Evolutionary conservation across 495 filamentous ascomycete genomes (phyloP), one percentile per base, ranked within the genome.

Genomic region (Xylaria grammica): DNA sequence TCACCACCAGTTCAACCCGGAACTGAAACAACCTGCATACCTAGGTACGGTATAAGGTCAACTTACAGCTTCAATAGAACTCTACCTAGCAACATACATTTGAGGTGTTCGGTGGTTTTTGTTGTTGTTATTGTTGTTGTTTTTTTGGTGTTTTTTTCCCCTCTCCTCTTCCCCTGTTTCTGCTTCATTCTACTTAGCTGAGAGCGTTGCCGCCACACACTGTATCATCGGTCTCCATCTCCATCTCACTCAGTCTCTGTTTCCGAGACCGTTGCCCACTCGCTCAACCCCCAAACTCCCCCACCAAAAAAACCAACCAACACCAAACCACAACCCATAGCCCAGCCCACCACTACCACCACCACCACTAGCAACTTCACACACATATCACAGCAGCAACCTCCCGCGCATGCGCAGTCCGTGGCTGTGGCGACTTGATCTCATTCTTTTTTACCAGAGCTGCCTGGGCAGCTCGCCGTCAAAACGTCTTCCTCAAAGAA

Each of bases 401-500:
- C 13, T 26, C n/a, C 15, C 32, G 40, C 40, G 62, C 62, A 1
- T 38, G 22, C 26, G 45, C 62, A 58, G 44, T 36, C n/a, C 32
- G 44, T 24, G 19, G 48, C 45, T 40, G 52, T 64, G 62, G 53
- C 53, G 44, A 51, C 62, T 45, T 38, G 6, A 30, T 40, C 27
- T 36, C 19, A 42, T 57, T 32, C 52, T 64, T n/a, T 29, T 51
- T 38, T 1, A 56, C 32, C 64, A 70, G 82, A 84, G 82, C 82
- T 84, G 82, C 81, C 63, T 66, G 62, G 67, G 87, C 89, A 90
- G 89, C 89, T 91, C 89, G 80, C 84, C 78, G 85, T 86, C 90
- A 93, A 85, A 75, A 93, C 90, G 91, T 91, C 91, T 87, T 91
- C 90, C 80, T 84, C 84, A 84, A 96, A 96, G 89, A 93, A 92